Percentiles rank a stretch among this genome's conserved stretches.
These are phyloP conservation scores for Biscogniauxia mediterranea DNA, from an alignment of 2,329 filamentous ascomycete genomes.

Conservation along the genomic window DNA sequence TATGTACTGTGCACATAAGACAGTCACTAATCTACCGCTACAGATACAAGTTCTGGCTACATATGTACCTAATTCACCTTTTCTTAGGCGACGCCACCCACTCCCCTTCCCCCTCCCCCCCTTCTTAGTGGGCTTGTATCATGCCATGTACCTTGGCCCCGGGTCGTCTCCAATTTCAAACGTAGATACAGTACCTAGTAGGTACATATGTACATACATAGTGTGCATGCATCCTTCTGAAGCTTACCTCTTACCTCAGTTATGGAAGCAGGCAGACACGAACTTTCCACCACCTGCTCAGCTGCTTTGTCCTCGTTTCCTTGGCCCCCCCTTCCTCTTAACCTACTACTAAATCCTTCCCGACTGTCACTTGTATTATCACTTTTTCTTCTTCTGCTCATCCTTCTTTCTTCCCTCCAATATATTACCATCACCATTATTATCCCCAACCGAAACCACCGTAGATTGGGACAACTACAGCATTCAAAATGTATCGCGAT, in stretches of 20 bases:
- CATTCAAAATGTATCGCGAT: slow-evolving; percentile 33
- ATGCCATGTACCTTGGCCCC: not conserved
- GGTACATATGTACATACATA: too few relatives aligned
- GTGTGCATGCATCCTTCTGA: not conserved
- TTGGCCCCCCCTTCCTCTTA: not conserved
- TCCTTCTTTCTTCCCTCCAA: not conserved
- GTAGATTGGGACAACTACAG: not conserved
- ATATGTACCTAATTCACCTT: too few relatives aligned
- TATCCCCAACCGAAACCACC: too few relatives aligned
- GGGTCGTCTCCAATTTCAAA: not conserved
- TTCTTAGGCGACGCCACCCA: too few relatives aligned
- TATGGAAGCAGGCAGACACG: not conserved
- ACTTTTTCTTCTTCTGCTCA: slow-evolving; percentile 5
- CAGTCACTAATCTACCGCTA: too few relatives aligned
- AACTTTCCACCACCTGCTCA: not conserved
- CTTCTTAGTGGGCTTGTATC: slow-evolving; percentile 3
- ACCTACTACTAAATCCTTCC: not conserved
- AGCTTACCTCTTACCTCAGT: not conserved
- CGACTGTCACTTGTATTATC: not conserved
- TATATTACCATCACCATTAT: too few relatives aligned
- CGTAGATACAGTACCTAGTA: too few relatives aligned
- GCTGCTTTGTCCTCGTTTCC: not conserved
- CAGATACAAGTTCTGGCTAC: too few relatives aligned
- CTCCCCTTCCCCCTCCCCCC: too few relatives aligned
- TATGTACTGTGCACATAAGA: too few relatives aligned